Evolutionary conservation across 2,329 filamentous ascomycete genomes (phyloP).

Genomic region (Trichoderma simmonsii): DNA sequence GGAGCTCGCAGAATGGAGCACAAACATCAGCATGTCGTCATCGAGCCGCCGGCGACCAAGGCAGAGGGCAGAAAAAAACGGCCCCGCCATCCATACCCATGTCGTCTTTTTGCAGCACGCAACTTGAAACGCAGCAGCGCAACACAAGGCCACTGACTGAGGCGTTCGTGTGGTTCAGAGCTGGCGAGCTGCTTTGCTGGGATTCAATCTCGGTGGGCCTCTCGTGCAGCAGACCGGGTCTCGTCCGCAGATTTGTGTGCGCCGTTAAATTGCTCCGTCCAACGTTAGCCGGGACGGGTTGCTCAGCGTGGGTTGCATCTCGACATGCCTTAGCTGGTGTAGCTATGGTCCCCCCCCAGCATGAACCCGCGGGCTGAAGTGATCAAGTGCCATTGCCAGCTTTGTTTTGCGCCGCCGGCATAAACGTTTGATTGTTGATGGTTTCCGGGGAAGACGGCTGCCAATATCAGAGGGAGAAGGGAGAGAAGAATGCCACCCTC

Average conservation of each 20-base stretch:
- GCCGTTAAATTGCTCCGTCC: constrained; percentile 5
- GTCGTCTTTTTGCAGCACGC: constrained; percentile 1
- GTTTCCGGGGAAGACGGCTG: not conserved
- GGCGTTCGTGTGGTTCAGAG: not conserved
- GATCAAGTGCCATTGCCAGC: not conserved
- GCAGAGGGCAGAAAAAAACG: not conserved
- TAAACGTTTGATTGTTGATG: not conserved
- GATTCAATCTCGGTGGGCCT: constrained; percentile 13
- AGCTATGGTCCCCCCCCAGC: not conserved
- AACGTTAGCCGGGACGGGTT: not conserved
- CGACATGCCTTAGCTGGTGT: constrained; percentile 2
- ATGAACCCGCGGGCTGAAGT: constrained; percentile 10
- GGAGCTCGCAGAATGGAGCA: not conserved
- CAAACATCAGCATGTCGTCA: constrained; percentile 18
- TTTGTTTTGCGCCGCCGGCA: constrained; percentile 3
- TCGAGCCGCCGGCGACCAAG: constrained; percentile 3
- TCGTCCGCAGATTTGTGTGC: constrained; percentile 9
- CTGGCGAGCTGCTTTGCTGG: constrained; percentile 4
- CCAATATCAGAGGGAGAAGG: not conserved
- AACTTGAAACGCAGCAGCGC: constrained; percentile 11
- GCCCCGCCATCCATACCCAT: constrained; percentile 5
- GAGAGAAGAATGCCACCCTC: not conserved
- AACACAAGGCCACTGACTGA: not conserved
- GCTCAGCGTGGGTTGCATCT: constrained; percentile 9
- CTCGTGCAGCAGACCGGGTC: not conserved